Evolutionary conservation across 345 rosid genomes (phyloP).

Genomic region (Eucalyptus marginata): DNA sequence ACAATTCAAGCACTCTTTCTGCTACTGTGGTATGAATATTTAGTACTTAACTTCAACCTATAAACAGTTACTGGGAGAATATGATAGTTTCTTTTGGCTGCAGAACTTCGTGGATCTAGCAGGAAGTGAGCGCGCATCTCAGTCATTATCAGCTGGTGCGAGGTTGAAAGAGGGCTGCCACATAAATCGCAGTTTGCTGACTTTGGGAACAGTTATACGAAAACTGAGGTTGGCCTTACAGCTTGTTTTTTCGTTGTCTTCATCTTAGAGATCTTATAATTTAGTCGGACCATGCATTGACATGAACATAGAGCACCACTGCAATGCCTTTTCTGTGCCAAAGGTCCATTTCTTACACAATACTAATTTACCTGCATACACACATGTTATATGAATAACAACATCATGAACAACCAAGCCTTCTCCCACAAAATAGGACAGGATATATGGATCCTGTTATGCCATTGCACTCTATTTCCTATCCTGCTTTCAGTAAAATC

Average conservation of each 20-base stretch:
- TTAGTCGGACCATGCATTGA: not conserved
- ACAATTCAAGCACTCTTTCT: constrained; percentile 59
- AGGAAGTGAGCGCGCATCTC: constrained; percentile 98
- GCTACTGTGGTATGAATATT: constrained; percentile 63
- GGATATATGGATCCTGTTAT: not conserved
- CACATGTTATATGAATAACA: not conserved
- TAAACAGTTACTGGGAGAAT: not conserved
- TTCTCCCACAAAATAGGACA: not conserved
- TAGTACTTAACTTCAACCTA: not conserved
- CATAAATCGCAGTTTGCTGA: constrained; percentile 85
- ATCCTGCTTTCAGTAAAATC: not conserved
- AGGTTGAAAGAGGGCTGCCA: constrained; percentile 96
- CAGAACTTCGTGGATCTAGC: constrained; percentile 94
- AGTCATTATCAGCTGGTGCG: constrained; percentile 73
- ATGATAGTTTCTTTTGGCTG: not conserved
- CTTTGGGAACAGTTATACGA: constrained; percentile 91
- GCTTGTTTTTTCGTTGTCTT: not conserved
- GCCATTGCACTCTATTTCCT: not conserved
- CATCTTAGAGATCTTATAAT: not conserved
- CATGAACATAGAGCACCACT: not conserved
- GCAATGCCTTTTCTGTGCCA: not conserved
- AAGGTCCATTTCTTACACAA: not conserved
- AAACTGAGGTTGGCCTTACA: constrained; percentile 63
- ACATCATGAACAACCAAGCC: not conserved
- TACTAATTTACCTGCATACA: not conserved